These are phyloP conservation scores for Skeletonema grethae DNA, from an alignment of 108 stramenopile species.

Conservation along the genomic window DNA sequence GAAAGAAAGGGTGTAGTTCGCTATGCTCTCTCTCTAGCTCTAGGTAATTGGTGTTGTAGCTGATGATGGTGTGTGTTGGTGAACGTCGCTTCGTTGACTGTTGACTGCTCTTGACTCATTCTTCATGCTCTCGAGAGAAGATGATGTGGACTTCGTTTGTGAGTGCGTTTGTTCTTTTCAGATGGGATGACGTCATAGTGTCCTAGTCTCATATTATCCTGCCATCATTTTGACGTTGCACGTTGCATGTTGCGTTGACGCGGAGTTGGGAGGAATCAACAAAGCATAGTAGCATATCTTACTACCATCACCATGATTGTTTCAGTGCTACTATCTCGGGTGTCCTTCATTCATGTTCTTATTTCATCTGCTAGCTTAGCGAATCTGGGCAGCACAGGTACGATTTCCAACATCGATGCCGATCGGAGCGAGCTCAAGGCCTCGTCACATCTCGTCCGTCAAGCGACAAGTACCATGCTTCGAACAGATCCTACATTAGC, in stretches of 20 bases:
- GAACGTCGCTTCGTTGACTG: no score
- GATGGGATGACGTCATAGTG: background rate
- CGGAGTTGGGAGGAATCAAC: no score
- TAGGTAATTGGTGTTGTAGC: no score
- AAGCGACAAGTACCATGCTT: constrained; percentile 1
- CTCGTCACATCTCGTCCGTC: constrained; percentile 9
- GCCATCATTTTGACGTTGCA: background rate
- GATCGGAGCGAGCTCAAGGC: background rate
- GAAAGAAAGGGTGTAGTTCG: no score
- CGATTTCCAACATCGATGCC: background rate
- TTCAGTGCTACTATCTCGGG: constrained; percentile 8
- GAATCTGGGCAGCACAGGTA: background rate
- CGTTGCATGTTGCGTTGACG: no score
- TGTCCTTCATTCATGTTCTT: constrained; percentile 13
- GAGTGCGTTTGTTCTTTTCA: background rate
- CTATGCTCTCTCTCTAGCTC: no score
- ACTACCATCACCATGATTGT: no score
- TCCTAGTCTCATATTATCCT: background rate
- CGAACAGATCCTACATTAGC: constrained; percentile 35
- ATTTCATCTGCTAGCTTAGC: background rate
- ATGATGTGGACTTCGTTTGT: no score
- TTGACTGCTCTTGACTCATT: no score
- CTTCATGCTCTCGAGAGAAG: no score
- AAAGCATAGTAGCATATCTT: no score
- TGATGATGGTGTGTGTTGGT: background rate